Evolutionary conservation across 1,139 yeast species (phyloP).

Genomic region (Ogataea hybrid): DNA sequence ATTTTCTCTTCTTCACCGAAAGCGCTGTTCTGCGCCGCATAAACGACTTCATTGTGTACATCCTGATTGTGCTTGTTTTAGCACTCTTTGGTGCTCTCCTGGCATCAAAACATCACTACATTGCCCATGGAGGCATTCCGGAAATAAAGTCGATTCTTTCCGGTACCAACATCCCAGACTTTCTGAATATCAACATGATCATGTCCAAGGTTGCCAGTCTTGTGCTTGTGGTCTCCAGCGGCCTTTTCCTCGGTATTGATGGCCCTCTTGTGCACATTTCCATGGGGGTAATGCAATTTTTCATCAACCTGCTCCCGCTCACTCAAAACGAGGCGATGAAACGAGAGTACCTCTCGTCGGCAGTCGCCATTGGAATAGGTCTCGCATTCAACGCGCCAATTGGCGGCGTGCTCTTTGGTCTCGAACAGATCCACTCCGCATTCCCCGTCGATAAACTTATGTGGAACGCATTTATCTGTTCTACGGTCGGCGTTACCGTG

Average conservation of each 20-base stretch:
- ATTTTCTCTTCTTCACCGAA: conserved; percentile 28
- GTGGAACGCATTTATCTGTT: conserved; percentile 82
- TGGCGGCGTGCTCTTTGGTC: conserved; percentile 86
- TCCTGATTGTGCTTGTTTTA: conserved; percentile 34
- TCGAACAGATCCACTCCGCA: conserved; percentile 69
- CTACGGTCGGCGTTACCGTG: conserved; percentile 70
- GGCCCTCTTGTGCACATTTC: conserved; percentile 92
- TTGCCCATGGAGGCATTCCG: conserved; percentile 67
- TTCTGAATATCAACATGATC: conserved; percentile 48
- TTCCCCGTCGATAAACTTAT: conserved; percentile 61
- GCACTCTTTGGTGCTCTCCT: conserved; percentile 36
- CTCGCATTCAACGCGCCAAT: conserved; percentile 94
- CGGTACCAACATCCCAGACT: conserved; percentile 50
- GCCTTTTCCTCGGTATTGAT: conserved; percentile 88
- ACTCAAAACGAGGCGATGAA: conserved; percentile 50
- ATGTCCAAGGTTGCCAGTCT: conserved; percentile 52
- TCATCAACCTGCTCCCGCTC: conserved; percentile 33
- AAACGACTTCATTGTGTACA: conserved; percentile 36
- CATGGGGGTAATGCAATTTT: conserved; percentile 56
- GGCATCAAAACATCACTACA: conserved; percentile 40
- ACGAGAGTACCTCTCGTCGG: conserved; percentile 73
- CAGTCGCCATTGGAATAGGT: conserved; percentile 90
- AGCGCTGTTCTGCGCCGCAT: conserved; percentile 30
- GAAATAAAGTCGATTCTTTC: conserved; percentile 64
- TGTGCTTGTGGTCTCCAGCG: conserved; percentile 70